Evolutionary conservation across 2,329 filamentous ascomycete genomes (phyloP).

Genomic region (Periglandula ipomoeae): DNA sequence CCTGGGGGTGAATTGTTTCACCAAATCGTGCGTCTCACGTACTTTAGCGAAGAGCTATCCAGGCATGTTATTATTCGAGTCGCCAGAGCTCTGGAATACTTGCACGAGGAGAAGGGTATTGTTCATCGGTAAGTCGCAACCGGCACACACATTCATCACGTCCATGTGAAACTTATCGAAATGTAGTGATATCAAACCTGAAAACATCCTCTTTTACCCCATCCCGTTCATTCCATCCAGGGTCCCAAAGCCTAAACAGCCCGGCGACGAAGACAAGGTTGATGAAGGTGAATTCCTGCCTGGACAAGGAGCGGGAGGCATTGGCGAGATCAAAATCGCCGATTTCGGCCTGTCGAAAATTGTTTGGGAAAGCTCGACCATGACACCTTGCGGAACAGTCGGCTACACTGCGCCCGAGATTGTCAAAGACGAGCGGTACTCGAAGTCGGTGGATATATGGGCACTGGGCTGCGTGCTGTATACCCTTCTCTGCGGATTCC

Average conservation of each 20-base stretch:
- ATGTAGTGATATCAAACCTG: conserved; percentile 88
- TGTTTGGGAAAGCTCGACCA: conserved; percentile 95
- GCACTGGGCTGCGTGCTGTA: conserved; percentile 94
- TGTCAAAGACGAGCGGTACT: conserved; percentile 97
- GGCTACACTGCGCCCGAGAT: conserved; percentile 98
- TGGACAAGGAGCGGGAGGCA: conserved; percentile 77
- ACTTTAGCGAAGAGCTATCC: conserved; percentile 93
- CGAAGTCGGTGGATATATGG: conserved; percentile 99
- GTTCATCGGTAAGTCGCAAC: conserved; percentile 89
- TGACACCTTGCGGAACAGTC: conserved; percentile 98
- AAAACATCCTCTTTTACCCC: conserved; percentile 91
- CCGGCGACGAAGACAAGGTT: conserved; percentile 93
- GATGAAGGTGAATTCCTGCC: conserved; percentile 90
- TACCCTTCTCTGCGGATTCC: conserved; percentile 93
- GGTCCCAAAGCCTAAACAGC: conserved; percentile 67
- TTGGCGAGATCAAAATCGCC: conserved; percentile 92
- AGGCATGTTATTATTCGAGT: conserved; percentile 93
- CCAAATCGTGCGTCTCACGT: conserved; percentile 94
- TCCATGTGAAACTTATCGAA: not conserved
- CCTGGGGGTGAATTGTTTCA: conserved; percentile 96
- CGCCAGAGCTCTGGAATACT: conserved; percentile 84
- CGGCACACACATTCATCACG: too few relatives aligned
- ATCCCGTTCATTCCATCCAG: conserved; percentile 73
- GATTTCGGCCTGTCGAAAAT: conserved; percentile 97
- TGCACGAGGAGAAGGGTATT: conserved; percentile 90